These are phyloP conservation scores for Penicillium manginii DNA, from an alignment of 495 filamentous ascomycete genomes.

Conservation along the genomic window DNA sequence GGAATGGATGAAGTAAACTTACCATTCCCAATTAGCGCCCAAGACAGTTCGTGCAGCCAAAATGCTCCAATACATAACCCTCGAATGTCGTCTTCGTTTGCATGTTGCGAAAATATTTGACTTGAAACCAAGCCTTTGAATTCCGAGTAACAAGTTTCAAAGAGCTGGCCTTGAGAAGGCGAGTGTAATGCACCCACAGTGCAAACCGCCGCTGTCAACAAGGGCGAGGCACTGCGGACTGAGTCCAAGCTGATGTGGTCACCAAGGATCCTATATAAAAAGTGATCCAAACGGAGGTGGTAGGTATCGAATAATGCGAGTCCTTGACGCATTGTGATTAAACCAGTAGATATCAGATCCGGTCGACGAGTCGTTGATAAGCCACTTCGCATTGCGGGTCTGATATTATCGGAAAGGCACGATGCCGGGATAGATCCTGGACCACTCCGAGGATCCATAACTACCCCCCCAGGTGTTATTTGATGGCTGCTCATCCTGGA, in stretches of 20 bases:
- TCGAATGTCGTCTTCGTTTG: conserved; percentile 34
- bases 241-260: conserved; percentile 31
- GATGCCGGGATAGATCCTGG: conserved; percentile 38
- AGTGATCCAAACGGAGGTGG: conserved; percentile 37
- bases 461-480: conserved; percentile 22
- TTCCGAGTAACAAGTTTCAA: conserved; percentile 33
- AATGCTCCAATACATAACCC: conserved; percentile 42
- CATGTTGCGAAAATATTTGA: conserved; percentile 24
- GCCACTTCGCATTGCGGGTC: conserved; percentile 14
- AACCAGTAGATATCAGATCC: conserved; percentile 27
- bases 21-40: conserved; percentile 34
- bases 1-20: background rate
- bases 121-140: conserved; percentile 27
- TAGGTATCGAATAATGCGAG: conserved; percentile 34
- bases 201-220: conserved; percentile 39
- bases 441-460: conserved; percentile 30
- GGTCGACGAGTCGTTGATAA: conserved; percentile 14
- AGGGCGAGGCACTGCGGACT: conserved; percentile 27
- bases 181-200: conserved; percentile 38
- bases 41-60: conserved; percentile 41
- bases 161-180: conserved; percentile 28
- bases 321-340: conserved; percentile 26
- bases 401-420: conserved; percentile 26
- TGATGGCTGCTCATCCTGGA: conserved; percentile 1
- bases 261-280: conserved; percentile 39